Evolutionary conservation across 768 basidiomycete genomes (phyloP).

Genomic region (Boletus insuetus): DNA sequence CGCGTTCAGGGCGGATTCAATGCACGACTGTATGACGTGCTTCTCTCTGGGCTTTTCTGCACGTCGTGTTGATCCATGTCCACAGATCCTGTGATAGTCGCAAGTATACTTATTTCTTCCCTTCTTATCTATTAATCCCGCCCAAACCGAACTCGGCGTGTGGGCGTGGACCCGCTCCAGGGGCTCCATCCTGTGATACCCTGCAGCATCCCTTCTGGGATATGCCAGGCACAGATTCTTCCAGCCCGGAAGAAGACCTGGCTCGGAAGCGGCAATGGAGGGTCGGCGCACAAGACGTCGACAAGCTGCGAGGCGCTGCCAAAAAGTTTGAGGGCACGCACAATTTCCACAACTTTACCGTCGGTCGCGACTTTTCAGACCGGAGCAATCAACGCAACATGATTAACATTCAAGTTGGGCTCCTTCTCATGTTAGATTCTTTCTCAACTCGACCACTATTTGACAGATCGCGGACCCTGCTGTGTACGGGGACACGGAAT

Average conservation of each 20-base stretch:
- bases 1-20: conserved; percentile 82
- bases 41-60: background rate
- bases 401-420: conserved; percentile 74
- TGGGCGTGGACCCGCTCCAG: conserved; percentile 34
- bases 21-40: conserved; percentile 56
- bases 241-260: conserved; percentile 56
- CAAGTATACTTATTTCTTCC: conserved; percentile 97
- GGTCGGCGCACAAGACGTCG: conserved; percentile 50
- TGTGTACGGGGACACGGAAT: conserved; percentile 89
- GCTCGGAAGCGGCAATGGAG: conserved; percentile 73
- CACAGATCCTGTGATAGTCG: conserved; percentile 86
- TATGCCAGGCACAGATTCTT: conserved; percentile 31
- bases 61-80: conserved; percentile 1
- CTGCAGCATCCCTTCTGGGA: conserved; percentile 64
- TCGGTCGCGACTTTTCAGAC: conserved; percentile 82
- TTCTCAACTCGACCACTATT: background rate
- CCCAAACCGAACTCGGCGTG: conserved; percentile 77
- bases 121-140: conserved; percentile 88
- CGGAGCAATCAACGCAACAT: conserved; percentile 82
- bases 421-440: background rate
- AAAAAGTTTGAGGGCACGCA: conserved; percentile 81
- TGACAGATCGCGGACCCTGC: conserved; percentile 76
- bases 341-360: conserved; percentile 98
- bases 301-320: conserved; percentile 52
- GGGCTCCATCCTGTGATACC: too few species aligned